phyloP scores from a whole-genome alignment of 768 basidiomycete genomes.

The Pulveroboletus sp. region DNA sequence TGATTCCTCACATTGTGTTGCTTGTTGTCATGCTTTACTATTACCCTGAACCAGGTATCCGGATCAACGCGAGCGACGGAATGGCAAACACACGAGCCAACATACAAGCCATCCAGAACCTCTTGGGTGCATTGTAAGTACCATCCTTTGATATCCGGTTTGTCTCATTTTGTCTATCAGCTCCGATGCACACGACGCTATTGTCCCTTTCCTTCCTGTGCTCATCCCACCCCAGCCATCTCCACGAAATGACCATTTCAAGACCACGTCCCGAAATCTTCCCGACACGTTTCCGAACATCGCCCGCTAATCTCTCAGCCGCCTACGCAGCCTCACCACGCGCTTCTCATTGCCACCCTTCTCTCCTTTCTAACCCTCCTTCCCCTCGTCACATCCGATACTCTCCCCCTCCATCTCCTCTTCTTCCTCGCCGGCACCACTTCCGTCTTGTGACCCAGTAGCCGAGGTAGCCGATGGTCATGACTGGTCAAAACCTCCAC shows the following conservation, averaged over 20 bases:
- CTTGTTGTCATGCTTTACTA: slow-evolving; percentile 65
- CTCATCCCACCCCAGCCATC: slow-evolving; percentile 44
- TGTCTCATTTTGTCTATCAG: slow-evolving; percentile 33
- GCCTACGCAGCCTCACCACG: slow-evolving; percentile 29
- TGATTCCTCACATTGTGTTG: slow-evolving; percentile 63
- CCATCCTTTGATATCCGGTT: no score
- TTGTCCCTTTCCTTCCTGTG: slow-evolving; percentile 44
- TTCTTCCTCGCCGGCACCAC: no score
- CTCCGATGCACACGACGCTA: slow-evolving; percentile 56
- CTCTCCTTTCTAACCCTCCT: slow-evolving; percentile 38
- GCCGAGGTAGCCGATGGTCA: no score
- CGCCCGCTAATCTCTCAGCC: not conserved
- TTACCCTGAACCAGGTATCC: slow-evolving; percentile 44
- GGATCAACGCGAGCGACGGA: slow-evolving; percentile 50
- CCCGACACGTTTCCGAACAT: not conserved
- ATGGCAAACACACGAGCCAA: slow-evolving; percentile 83
- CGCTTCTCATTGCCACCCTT: slow-evolving; percentile 37
- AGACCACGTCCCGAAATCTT: slow-evolving; percentile 6
- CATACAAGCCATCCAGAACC: slow-evolving; percentile 85
- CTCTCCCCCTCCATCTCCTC: slow-evolving; percentile 48
- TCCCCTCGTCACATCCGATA: slow-evolving; percentile 37
- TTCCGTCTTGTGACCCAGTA: no score
- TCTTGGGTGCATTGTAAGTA: slow-evolving; percentile 80
- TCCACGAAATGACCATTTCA: slow-evolving; percentile 21
- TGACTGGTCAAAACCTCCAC: no score